A percentile compares a stretch with the other conserved stretches of the same genome.
These are phyloP conservation scores for Coniochaeta ligniaria DNA, from an alignment of 2,329 filamentous ascomycete species.

Conservation along the genomic window DNA sequence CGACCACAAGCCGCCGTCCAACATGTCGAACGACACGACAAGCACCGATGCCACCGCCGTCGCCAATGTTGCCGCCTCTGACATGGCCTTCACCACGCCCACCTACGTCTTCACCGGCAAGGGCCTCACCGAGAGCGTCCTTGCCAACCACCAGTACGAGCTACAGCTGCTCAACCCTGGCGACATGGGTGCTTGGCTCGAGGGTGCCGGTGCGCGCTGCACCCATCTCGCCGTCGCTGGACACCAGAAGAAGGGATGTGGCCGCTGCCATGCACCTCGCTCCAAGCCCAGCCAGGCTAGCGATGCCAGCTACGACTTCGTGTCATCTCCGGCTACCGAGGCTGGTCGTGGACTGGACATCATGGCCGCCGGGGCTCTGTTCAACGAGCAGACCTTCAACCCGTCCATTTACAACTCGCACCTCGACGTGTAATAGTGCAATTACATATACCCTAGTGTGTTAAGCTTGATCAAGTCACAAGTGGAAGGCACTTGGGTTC, in stretches of 20 bases:
- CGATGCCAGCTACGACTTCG: constrained; percentile 1
- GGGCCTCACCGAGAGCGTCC: constrained; percentile 5
- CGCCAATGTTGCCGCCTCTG: constrained; percentile 8
- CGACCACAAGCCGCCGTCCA: constrained; percentile 4
- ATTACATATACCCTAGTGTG: not conserved
- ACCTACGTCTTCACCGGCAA: not conserved
- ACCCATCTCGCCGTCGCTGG: not conserved
- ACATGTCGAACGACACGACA: not conserved
- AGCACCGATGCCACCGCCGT: constrained; percentile 9
- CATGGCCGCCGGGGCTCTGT: constrained; percentile 6
- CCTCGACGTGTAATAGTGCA: not conserved
- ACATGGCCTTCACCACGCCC: constrained; percentile 4
- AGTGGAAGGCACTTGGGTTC: too few relatives aligned
- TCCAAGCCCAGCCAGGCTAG: constrained; percentile 7
- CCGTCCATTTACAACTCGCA: not conserved
- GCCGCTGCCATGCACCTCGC: not conserved
- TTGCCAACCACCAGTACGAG: constrained; percentile 7
- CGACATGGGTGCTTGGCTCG: constrained; percentile 9
- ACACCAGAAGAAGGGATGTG: not conserved
- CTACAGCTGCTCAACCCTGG: not conserved
- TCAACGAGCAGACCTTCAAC: not conserved
- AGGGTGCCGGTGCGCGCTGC: constrained; percentile 4
- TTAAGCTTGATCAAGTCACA: too few relatives aligned
- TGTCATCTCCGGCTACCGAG: not conserved
- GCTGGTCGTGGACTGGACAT: constrained; percentile 2